Evolutionary conservation across 257 asterid genomes (phyloP), one percentile per base, ranked within the genome.

Genomic region (Ehretia macrophylla): DNA sequence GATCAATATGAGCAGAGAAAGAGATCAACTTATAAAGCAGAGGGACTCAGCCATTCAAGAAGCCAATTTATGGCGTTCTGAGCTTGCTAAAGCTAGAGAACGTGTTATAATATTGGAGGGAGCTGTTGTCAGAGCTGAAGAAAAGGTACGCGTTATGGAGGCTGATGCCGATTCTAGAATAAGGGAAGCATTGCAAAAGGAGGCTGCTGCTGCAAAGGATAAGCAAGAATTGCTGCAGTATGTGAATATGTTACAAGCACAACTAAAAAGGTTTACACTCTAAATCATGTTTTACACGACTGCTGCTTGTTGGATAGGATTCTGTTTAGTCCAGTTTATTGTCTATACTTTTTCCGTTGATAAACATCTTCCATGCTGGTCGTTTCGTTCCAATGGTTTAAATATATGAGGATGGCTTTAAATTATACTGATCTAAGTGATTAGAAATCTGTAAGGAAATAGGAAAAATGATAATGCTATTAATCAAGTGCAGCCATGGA

Each of bases 31-130:
- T 63, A 64, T 80, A 61, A 81, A 80, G 65, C 87, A 88, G 65
- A 84, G 91, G 63, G 97, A 84, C 70, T 77, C 84, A 0, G 95
- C 97, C 66, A 44, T 73, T 56, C 93, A 80, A 72, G 99, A 92
- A 77, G 94, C 97, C 60, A 95, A 86, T 74, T 59, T 88, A 74
- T 92, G 99, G 99, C 99, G 99, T 39, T 82, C 96, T n/a, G 99
- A 92, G 77, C 90, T 92, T 44, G 99, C 81, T 45, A 92, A 92
- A 79, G 97, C 99, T 56, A 76, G 96, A 81, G 99, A 92, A 58
- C 90, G 78, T 62, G 90, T 69, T 57, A 95, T 92, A 60, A 92
- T 88, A 71, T 59, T 92, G 83, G 99, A 92, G 79, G 99, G 97
- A 63, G 95, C 96, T 55, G 87, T 71, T 65, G 93, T 92, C 59